A percentile compares a stretch with the other conserved stretches of the same genome.
These are phyloP conservation scores for Pestalotiopsis sp. DNA, from an alignment of 2,329 filamentous ascomycete genomes.

Conservation along the genomic window DNA sequence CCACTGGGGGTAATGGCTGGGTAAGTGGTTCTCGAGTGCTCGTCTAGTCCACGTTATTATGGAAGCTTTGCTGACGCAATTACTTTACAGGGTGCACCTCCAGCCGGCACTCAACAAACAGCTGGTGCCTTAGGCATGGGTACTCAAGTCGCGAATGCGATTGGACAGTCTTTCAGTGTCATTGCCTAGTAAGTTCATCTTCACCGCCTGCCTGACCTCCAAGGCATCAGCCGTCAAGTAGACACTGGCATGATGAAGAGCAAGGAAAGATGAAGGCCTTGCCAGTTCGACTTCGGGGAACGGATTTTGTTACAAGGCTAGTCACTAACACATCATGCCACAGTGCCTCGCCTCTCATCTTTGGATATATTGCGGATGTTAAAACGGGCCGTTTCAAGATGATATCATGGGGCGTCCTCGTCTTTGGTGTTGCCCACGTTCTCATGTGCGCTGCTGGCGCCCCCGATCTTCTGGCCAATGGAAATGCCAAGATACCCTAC, in stretches of 20 bases:
- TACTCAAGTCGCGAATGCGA: constrained; percentile 52
- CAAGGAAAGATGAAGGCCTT: background rate
- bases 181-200: constrained; percentile 46
- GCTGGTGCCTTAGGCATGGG: constrained; percentile 63
- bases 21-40: background rate
- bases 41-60: constrained; percentile 25
- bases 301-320: background rate
- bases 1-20: constrained; percentile 38
- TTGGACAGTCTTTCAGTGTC: constrained; percentile 57
- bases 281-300: background rate
- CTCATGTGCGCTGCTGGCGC: constrained; percentile 65
- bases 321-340: background rate
- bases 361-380: constrained; percentile 64
- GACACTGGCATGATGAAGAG: background rate
- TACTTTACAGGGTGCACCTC: constrained; percentile 38
- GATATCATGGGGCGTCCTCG: constrained; percentile 68
- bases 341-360: constrained; percentile 51
- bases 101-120: constrained; percentile 42
- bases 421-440: constrained; percentile 69
- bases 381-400: constrained; percentile 71
- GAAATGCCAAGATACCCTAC: constrained; percentile 57
- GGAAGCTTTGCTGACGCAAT: constrained; percentile 27
- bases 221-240: background rate
- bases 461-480: constrained; percentile 51
- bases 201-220: background rate